phyloP scores from a whole-genome alignment of 352 stramenopile species.

The Phytophthora idaei region DNA sequence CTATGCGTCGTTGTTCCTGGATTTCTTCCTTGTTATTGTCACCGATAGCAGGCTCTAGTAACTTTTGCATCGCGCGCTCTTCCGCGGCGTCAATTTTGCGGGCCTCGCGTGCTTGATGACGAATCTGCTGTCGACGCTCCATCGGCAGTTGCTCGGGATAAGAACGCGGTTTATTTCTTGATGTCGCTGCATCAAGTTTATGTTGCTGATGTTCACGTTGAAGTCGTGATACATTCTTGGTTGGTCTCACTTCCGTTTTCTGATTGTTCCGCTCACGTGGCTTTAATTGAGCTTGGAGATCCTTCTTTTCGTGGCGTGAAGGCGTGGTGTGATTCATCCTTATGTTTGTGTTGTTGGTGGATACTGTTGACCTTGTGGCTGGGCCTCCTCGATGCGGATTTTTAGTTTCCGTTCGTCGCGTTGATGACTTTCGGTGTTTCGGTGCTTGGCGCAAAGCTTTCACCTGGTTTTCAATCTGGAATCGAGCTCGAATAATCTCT shows the following conservation, averaged over 20 bases:
- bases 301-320: slow-evolving; percentile 9
- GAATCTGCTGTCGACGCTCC: slow-evolving; percentile 42
- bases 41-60: not conserved
- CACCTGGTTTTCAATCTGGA: slow-evolving; percentile 51
- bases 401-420: slow-evolving; percentile 9
- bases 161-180: slow-evolving; percentile 5
- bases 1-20: slow-evolving; percentile 34
- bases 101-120: slow-evolving; percentile 29
- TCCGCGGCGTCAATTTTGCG: slow-evolving; percentile 29
- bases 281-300: not conserved
- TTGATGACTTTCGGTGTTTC: slow-evolving; percentile 1
- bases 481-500: slow-evolving; percentile 53
- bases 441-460: slow-evolving; percentile 37
- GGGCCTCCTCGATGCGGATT: not conserved
- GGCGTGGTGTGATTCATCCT: not conserved
- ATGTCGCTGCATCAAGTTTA: not conserved
- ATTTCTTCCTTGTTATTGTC: slow-evolving; percentile 35
- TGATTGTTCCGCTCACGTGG: slow-evolving; percentile 16
- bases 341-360: not conserved
- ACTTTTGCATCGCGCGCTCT: slow-evolving; percentile 18
- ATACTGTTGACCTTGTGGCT: not conserved
- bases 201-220: not conserved
- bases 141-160: slow-evolving; percentile 30
- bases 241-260: slow-evolving; percentile 1
- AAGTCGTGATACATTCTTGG: not conserved